Base-by-base conservation (phyloP, 805 yeast species). In the Candida lessepsii region DNA sequence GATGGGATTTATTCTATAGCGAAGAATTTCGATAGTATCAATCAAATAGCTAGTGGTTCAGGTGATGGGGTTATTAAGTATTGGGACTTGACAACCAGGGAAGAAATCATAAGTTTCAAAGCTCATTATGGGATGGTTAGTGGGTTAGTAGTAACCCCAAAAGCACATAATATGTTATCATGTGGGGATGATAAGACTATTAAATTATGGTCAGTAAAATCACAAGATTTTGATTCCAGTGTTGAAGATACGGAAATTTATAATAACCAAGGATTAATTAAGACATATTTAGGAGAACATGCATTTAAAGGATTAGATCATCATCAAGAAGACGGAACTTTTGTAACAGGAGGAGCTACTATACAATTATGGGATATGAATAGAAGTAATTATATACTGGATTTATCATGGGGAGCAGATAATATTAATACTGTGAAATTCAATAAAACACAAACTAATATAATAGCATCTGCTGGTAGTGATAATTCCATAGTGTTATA, bases 351-450 rank as follows among this genome's bases (percentile, higher is more conserved):
- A 24, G 97, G 99, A 46, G 86, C 87, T 0, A 70, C 75, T 13
- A 84, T 95, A 41, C 88, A 90, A 56, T 62, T 95, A n/a, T 93
- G 99, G 99, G 96, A 93, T 60, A 68, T 80, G 39, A 75, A 76
- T 48, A 75, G 99, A 53, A 78, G 87, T 19, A 80, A 84, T 52
- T 89, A 96, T 19, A 60, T 84, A 3, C 72, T 87, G 5, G 76
- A 87, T 50, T 66, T 93, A 36, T 78, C 95, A 2, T 93, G 99
- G 99, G 99, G 98, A 37, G 95, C 96, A 8, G 99, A 93, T 60
- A 89, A 89, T 56, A 73, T 91, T 39, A 80, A 73, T 40, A 73
- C 81, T 5, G 96, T 91, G 25, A 79, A 80, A 55, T 93, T 91
- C 65, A 93, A 93, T 61, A 81, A 81, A 60, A 86, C 95, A 1